Conservation (phyloP, 75 land plant species). For the Azolla pinnata region DNA sequence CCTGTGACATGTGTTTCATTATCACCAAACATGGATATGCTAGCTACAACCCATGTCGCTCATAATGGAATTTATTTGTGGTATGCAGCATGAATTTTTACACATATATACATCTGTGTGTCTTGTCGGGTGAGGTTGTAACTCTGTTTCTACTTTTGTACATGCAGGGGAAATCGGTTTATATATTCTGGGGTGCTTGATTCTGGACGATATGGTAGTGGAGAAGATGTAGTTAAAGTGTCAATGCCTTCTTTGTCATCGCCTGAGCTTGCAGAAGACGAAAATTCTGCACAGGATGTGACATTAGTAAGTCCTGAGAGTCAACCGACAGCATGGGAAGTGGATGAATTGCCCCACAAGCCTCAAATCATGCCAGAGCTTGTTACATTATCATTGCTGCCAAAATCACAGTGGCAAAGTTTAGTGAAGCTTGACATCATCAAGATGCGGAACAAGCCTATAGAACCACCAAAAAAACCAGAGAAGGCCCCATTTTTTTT, state of each 20-base stretch:
- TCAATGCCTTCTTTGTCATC: constrained; percentile 64
- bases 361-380: constrained; percentile 53
- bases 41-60: constrained; percentile 90
- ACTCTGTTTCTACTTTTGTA: not conserved
- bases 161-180: constrained; percentile 67
- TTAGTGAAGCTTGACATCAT: constrained; percentile 82
- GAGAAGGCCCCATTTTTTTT: constrained; percentile 93
- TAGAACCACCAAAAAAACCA: constrained; percentile 90
- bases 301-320: no score
- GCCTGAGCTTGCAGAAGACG: no score
- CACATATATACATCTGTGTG: not conserved
- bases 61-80: constrained; percentile 92
- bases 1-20: constrained; percentile 76
- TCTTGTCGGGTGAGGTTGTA: not conserved
- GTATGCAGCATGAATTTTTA: constrained; percentile 24
- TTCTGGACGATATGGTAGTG: constrained; percentile 48
- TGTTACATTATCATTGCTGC: constrained; percentile 78
- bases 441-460: constrained; percentile 88
- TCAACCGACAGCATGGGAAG: not conserved
- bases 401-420: constrained; percentile 94
- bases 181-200: constrained; percentile 63
- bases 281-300: no score
- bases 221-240: constrained; percentile 41
- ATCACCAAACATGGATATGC: constrained; percentile 89
- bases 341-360: not conserved